Base-by-base conservation (phyloP, 768 basidiomycete species). In the Pisolithus orientalis region DNA sequence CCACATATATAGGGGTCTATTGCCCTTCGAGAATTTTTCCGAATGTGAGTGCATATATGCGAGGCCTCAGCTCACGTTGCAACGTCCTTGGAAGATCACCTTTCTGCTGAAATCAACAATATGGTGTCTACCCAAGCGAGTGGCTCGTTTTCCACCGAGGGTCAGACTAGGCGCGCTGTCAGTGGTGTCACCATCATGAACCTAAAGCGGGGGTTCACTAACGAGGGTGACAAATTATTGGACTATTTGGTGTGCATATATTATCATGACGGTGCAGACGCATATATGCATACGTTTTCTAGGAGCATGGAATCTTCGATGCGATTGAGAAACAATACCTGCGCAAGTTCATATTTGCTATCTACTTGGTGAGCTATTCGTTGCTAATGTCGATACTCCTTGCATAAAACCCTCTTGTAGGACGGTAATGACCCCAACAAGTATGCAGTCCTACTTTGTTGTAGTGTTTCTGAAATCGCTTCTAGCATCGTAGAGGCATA, bases 241-340 rank as follows among this genome's bases (percentile, higher is more conserved):
- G 85, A 94, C 59, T 92, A 87, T 61, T 63, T 94, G 68, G 92
- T 87, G 50, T 54, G 76, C 69, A 56, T 59, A 59, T 53, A 56
- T 57, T n/a, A 51, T 7, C 24, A 39, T 43, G 44, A 60, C 57
- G 47, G 53, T 47, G 56, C 38, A 50, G 52, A 40, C 5, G 37
- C 50, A 45, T 54, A 56, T 44, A 58, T 45, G 11, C 34, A 44
- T 16, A 6, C 39, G 17, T 21, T 5, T 55, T 10, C 16, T 50
- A 93, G 91, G 91, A 94, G 69, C 72, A 81, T 52, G 92, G 92
- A 0, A 90, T 93, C 40, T 91, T 89, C 57, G 87, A 94, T 54
- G 92, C 92, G 0, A 70, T 94, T 32, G 80, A 90, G 62, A 90
- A 85, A 62, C 84, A 83, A 57, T 94, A 91, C 68, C 78, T 94